Percentiles rank a stretch among this genome's conserved stretches.
phyloP scores from a whole-genome alignment of 164 flowering plant species.

The Saururus chinensis region DNA sequence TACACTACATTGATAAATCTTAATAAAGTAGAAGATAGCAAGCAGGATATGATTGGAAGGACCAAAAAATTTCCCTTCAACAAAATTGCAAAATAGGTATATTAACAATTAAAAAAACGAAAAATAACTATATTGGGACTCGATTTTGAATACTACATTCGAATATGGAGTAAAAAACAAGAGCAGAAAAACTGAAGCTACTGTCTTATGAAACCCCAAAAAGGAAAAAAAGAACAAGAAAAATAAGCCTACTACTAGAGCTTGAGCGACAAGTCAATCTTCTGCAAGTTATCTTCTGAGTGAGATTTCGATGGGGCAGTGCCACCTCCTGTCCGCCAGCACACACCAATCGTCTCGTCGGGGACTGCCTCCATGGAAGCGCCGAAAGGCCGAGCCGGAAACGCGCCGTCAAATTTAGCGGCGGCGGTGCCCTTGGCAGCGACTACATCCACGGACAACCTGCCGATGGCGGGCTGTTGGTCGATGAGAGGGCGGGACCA shows the following conservation, averaged over 20 bases:
- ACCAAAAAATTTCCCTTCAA: too few species aligned
- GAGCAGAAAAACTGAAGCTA: too few species aligned
- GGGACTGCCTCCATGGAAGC: neutral
- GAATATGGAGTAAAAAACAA: too few species aligned
- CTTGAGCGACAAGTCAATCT: slow-evolving; percentile 11
- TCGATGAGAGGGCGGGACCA: slow-evolving; percentile 27
- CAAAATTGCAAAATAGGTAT: too few species aligned
- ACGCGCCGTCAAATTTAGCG: slow-evolving; percentile 25
- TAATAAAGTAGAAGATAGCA: too few species aligned
- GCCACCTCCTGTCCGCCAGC: slow-evolving; percentile 10
- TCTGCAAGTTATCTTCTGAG: slow-evolving; percentile 1
- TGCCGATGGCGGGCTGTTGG: slow-evolving; percentile 36
- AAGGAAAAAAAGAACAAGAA: neutral
- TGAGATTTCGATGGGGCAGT: slow-evolving; percentile 11
- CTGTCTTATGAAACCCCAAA: too few species aligned
- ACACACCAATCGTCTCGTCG: slow-evolving; percentile 2
- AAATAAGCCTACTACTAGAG: slow-evolving; percentile 1
- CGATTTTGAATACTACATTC: too few species aligned
- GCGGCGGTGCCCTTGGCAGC: slow-evolving; percentile 1
- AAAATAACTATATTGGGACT: too few species aligned
- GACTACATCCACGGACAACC: slow-evolving; percentile 17
- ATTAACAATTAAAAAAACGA: too few species aligned
- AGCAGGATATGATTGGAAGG: too few species aligned
- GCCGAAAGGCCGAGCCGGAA: slow-evolving; percentile 6
- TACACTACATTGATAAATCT: too few species aligned